Evolutionary conservation across 1,284 basidiomycete genomes (phyloP).

Genomic region (Ceratorhiza oryzae-sativae): DNA sequence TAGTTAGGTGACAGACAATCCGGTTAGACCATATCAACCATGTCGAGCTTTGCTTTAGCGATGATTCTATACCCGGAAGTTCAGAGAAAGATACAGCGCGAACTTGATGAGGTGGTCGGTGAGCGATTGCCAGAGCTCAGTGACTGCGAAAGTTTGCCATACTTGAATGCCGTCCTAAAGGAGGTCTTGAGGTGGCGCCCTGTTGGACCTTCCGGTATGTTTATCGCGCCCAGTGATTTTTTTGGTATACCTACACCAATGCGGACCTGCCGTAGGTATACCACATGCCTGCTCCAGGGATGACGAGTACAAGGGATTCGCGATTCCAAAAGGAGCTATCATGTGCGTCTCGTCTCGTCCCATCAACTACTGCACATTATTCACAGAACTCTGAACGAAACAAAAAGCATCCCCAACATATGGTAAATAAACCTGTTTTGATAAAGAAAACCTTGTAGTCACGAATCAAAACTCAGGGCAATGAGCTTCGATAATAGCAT

Average conservation of each 20-base stretch:
- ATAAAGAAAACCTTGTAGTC: constrained; percentile 9
- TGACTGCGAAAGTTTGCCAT: constrained; percentile 9
- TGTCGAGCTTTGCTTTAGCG: neutral
- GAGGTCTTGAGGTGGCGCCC: constrained; percentile 12
- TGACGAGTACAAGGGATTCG: constrained; percentile 51
- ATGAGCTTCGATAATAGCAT: constrained; percentile 37
- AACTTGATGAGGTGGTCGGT: constrained; percentile 30
- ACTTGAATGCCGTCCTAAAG: neutral
- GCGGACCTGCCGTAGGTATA: constrained; percentile 43
- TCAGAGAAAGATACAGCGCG: constrained; percentile 29
- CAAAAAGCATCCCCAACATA: neutral
- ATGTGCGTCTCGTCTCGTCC: neutral
- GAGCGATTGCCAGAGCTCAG: constrained; percentile 14
- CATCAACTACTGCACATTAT: neutral
- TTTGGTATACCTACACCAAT: too few species aligned
- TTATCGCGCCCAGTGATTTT: too few species aligned
- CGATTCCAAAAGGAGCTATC: constrained; percentile 50
- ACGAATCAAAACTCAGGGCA: constrained; percentile 7
- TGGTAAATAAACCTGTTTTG: neutral
- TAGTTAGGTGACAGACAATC: neutral
- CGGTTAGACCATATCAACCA: neutral
- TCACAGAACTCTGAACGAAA: too few species aligned
- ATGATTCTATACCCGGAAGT: constrained; percentile 35
- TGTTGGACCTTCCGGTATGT: constrained; percentile 1
- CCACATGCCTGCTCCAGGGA: constrained; percentile 50